These are phyloP conservation scores for Alliaria petiolata DNA, from an alignment of 345 rosid species.

Conservation along the genomic window DNA sequence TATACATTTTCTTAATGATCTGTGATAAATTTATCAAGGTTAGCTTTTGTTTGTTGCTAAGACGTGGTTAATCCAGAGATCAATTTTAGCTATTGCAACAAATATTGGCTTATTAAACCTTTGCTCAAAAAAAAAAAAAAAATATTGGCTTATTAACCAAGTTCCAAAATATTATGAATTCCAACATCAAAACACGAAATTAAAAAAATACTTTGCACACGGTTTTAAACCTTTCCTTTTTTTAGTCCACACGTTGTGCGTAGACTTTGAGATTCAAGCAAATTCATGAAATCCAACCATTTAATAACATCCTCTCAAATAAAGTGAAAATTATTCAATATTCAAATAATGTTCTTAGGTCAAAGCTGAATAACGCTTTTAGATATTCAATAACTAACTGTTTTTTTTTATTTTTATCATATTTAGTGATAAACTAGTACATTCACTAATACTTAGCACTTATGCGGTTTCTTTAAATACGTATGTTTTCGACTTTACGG, in stretches of 20 bases:
- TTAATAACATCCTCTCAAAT: not conserved
- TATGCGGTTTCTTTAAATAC: not conserved
- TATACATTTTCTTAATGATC: not conserved
- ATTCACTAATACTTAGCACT: too few species aligned
- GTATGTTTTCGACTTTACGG: too few species aligned
- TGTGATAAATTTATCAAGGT: not conserved
- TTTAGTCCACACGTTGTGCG: conserved; percentile 1
- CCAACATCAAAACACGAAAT: not conserved
- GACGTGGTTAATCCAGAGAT: not conserved
- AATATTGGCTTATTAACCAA: not conserved
- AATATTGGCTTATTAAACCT: not conserved
- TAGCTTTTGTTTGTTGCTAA: not conserved
- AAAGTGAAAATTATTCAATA: too few species aligned
- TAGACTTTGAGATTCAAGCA: not conserved
- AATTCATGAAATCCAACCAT: not conserved
- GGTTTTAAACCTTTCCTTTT: not conserved
- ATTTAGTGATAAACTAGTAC: too few species aligned
- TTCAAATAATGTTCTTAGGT: too few species aligned
- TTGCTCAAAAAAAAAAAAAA: too few species aligned
- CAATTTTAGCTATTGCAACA: not conserved
- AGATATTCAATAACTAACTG: not conserved
- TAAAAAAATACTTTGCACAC: not conserved
- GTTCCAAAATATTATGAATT: not conserved
- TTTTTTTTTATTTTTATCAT: too few species aligned
- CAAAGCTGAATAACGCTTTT: not conserved